Evolutionary conservation across 768 basidiomycete genomes (phyloP).

Genomic region (Hortiboletus campestris): DNA sequence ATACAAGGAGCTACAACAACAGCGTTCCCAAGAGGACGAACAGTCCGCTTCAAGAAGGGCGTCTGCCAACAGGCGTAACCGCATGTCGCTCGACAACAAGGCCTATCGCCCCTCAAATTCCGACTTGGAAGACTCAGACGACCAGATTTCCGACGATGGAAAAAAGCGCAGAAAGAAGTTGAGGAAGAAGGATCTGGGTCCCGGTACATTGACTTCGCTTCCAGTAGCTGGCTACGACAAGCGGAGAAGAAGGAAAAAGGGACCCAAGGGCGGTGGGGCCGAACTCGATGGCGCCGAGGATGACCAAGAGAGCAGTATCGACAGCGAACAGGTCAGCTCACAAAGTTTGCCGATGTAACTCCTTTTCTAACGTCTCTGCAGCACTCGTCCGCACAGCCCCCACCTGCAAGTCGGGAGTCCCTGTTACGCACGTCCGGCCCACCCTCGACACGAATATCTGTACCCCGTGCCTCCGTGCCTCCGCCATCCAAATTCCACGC

Average conservation of each 20-base stretch:
- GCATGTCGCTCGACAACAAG: constrained; percentile 77
- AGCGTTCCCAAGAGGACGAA: constrained; percentile 21
- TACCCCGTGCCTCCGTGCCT: constrained; percentile 41
- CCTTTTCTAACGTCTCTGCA: constrained; percentile 11
- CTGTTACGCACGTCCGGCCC: constrained; percentile 36
- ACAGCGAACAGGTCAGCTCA: constrained; percentile 41
- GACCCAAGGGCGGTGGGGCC: constrained; percentile 42
- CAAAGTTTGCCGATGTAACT: constrained; percentile 14
- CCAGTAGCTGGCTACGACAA: constrained; percentile 69
- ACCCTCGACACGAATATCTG: constrained; percentile 36
- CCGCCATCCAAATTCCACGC: constrained; percentile 30
- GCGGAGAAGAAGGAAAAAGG: constrained; percentile 50
- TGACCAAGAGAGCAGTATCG: constrained; percentile 41
- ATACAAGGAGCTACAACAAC: constrained; percentile 40
- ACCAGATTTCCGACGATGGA: constrained; percentile 53
- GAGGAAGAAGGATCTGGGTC: constrained; percentile 48
- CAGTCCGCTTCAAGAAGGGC: constrained; percentile 29
- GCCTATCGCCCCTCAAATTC: constrained; percentile 71
- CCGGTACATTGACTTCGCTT: constrained; percentile 61
- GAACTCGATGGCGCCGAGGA: constrained; percentile 43
- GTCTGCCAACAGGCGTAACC: constrained; percentile 47
- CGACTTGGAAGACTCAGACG: constrained; percentile 65
- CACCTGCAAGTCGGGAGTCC: constrained; percentile 38
- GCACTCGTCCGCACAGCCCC: constrained; percentile 26
- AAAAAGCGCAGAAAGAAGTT: constrained; percentile 51